Percentiles rank a stretch among this genome's conserved stretches.
phyloP scores from a whole-genome alignment of 2,329 filamentous ascomycete genomes.

The Cryphonectria parasitica region DNA sequence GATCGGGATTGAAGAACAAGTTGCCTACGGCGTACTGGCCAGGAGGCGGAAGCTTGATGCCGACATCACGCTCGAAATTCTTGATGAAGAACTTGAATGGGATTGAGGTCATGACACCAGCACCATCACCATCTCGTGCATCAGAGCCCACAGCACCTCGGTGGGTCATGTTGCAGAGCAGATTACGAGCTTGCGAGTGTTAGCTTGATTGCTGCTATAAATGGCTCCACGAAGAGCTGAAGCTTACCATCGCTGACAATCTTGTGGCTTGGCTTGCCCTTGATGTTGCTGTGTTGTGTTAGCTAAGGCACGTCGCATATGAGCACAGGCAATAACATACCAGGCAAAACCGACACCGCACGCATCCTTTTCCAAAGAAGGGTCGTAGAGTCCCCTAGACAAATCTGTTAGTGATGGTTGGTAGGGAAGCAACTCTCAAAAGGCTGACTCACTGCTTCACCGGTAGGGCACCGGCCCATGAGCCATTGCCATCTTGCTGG shows the following conservation, averaged over 20 bases:
- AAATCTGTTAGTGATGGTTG: not conserved
- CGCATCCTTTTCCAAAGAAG: conserved; percentile 95
- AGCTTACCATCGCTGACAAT: conserved; percentile 94
- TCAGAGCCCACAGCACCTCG: conserved; percentile 97
- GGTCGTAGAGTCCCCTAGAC: conserved; percentile 84
- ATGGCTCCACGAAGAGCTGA: not conserved
- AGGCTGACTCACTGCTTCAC: conserved; percentile 76
- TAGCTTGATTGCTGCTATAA: conserved; percentile 6
- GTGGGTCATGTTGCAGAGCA: conserved; percentile 99
- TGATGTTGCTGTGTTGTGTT: conserved; percentile 75
- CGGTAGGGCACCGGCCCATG: conserved; percentile 93
- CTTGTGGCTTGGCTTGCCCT: conserved; percentile 96
- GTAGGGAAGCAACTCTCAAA: not conserved
- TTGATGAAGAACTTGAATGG: conserved; percentile 98
- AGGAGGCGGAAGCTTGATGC: conserved; percentile 80
- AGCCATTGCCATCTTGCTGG: conserved; percentile 80
- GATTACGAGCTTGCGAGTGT: conserved; percentile 70
- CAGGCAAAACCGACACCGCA: conserved; percentile 99
- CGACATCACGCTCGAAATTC: conserved; percentile 92
- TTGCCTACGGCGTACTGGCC: conserved; percentile 98
- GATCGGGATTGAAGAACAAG: conserved; percentile 97
- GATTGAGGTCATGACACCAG: conserved; percentile 99
- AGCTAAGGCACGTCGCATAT: conserved; percentile 5
- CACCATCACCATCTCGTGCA: conserved; percentile 95
- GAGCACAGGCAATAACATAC: conserved; percentile 55